Conservation (phyloP, 108 stramenopile species). For the Pinguiococcus pyrenoidosus region DNA sequence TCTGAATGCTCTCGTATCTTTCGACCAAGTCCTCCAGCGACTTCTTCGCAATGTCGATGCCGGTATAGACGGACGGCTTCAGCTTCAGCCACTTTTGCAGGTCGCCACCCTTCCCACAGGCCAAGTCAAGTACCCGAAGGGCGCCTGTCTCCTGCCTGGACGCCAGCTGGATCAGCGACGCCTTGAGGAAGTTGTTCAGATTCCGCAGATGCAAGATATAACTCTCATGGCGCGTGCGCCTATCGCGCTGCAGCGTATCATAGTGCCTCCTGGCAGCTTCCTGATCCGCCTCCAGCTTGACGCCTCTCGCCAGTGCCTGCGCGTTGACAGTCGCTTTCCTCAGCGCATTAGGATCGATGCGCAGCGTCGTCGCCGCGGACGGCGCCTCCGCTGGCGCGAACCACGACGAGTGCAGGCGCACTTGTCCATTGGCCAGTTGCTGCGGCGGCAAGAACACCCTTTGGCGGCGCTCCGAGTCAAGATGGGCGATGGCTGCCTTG, state of each 20-base stretch:
- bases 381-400: no score
- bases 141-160: constrained; percentile 22
- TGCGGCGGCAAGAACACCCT: no score
- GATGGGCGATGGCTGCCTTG: no score
- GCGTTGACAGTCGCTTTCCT: no score
- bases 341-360: no score
- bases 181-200: constrained; percentile 97
- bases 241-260: constrained; percentile 17
- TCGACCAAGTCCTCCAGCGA: constrained; percentile 79
- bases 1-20: no score
- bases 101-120: constrained; percentile 98
- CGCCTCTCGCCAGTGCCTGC: no score
- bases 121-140: constrained; percentile 77
- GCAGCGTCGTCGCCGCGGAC: no score
- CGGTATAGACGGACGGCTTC: constrained; percentile 56
- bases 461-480: no score
- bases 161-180: constrained; percentile 57
- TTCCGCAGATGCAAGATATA: constrained; percentile 78
- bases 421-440: no score
- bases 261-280: background rate
- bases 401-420: no score
- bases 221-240: constrained; percentile 62
- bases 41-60: constrained; percentile 86
- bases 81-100: constrained; percentile 70
- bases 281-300: no score